Evolutionary conservation across 2,329 filamentous ascomycete species (phyloP), one percentile per base, ranked within the genome.

Genomic region (Fusarium odoratissimum): DNA sequence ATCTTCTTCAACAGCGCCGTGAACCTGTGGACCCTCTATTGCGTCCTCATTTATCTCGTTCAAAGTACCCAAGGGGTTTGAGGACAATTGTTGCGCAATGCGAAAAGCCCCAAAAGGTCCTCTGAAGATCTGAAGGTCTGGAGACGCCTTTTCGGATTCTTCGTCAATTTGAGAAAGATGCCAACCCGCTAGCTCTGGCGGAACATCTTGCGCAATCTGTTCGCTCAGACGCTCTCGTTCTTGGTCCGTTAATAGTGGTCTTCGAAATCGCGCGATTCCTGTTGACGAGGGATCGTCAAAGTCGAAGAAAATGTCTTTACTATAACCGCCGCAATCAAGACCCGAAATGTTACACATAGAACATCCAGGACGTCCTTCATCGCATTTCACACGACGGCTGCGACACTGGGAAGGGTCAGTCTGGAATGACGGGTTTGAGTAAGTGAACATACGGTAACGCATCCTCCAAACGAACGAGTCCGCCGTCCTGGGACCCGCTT

Each of bases 371-470:
- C 60, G 71, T 0, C 38, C 52, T 35, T 74, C 71, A 14, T 74
- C 72, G 8, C 72, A 74, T 30, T 74, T 74, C 19, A 74, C 60
- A 9, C 72, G 72, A 38, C 72, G 71, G 25, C 57, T 60, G 16
- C 72, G 61, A 16, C 71, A 74, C 71, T 74, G 23, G 2, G 0
- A 6, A 17, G 21, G 13, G 11, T 73, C 11, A 73, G 71, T 11
- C 4, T 8, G 16, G n/a, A 8, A 11, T n/a, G 19, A 2, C 2
- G 3, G 3, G 9, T 4, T 4, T 5, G 6, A 21, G 3, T 11
- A 4, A n/a, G 23, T 13, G 2, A 14, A 66, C 56, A 3, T 23
- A 73, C 71, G 4, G 71, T 74, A 14, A 60, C 46, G 33, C 71
- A 73, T 23, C 71, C 71, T 4, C 71, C 71, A 8, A 74, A 72